Evolutionary conservation across 2,329 filamentous ascomycete genomes (phyloP), one percentile per base, ranked within the genome.

Genomic region (Parasarocladium wereldwijsianum): DNA sequence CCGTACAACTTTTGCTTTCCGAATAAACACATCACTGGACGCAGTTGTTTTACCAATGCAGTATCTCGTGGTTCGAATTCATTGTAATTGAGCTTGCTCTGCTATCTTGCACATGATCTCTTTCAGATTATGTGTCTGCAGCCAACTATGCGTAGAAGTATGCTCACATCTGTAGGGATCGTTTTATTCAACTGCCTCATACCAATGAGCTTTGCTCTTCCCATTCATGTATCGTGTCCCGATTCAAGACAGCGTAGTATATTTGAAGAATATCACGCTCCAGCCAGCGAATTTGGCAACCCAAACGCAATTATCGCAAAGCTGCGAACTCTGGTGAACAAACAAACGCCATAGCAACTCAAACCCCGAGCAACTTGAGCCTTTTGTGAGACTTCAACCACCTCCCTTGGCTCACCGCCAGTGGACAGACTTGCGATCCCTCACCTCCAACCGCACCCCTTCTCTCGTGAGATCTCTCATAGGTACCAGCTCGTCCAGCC

Each of bases 391-490:
- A 13, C 17, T 13, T 22, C 8, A 10, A 19, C 15, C 8, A 15
- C 17, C 19, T 17, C 12, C 8, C 4, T 12, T 19, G 15, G 11
- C 17, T 13, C 23, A n/a, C 23, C 8, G 32, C 39, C 40, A 48
- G 17, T 40, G 40, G 18, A 43, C 46, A 4, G 29, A 34, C 16
- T 43, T 44, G 22, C 32, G 38, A 30, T 39, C 34, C 29, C 37
- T 39, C 18, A 51, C 36, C 24, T 46, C 38, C 2, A 51, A 36
- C 25, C 34, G 37, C 14, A 32, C 32, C 3, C 35, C 43, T 10
- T 32, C 26, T 7, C 30, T 27, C 20, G 33, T 29, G 14, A 51
- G 23, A 14, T 47, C 42, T 4, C 34, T 26, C 26, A 49, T 21
- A 10, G 36, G 31, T 5, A 49, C 34, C 10, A 33, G 16, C 2